A percentile compares a stretch with the other conserved stretches of the same genome.
Evolutionary conservation across 2,329 filamentous ascomycete genomes (phyloP).

Genomic region (Fusarium guadeloupense): DNA sequence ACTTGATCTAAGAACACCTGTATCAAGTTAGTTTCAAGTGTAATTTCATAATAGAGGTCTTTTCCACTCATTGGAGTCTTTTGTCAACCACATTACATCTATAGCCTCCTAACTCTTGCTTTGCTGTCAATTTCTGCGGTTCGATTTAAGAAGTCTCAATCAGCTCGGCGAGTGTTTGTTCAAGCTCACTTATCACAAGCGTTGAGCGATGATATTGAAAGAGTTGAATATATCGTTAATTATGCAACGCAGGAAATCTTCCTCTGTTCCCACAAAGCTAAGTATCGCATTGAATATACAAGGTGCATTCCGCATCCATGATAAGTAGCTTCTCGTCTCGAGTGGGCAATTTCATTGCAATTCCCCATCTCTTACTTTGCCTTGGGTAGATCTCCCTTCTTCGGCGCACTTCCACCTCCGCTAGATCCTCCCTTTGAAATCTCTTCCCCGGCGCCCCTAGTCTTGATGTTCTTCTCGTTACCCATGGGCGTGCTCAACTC

Average conservation of each 20-base stretch:
- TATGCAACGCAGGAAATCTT: not conserved
- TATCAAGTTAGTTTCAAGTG: too few species aligned
- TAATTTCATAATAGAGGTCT: too few species aligned
- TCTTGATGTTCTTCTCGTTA: slow-evolving; percentile 48
- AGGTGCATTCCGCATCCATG: not conserved
- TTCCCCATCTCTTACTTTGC: slow-evolving; percentile 6
- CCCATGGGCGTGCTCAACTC: slow-evolving; percentile 53
- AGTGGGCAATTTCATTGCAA: not conserved
- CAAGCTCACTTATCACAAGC: not conserved
- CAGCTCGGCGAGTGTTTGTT: not conserved
- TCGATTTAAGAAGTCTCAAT: too few species aligned
- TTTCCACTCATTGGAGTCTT: too few species aligned
- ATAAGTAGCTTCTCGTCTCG: not conserved
- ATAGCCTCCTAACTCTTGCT: too few species aligned
- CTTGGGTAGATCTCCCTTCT: slow-evolving; percentile 40
- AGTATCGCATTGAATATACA: not conserved
- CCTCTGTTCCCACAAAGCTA: not conserved
- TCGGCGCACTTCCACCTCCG: slow-evolving; percentile 43
- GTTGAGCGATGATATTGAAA: not conserved
- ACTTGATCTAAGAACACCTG: too few species aligned
- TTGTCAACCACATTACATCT: too few species aligned
- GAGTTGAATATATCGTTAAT: not conserved
- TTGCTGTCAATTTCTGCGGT: too few species aligned
- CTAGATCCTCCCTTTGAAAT: slow-evolving; percentile 50
- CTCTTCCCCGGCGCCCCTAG: slow-evolving; percentile 47